A percentile compares a stretch with the other conserved stretches of the same genome.
Evolutionary conservation across 2,329 filamentous ascomycete species (phyloP).

Genomic region (Endoconidiophora laricicola): DNA sequence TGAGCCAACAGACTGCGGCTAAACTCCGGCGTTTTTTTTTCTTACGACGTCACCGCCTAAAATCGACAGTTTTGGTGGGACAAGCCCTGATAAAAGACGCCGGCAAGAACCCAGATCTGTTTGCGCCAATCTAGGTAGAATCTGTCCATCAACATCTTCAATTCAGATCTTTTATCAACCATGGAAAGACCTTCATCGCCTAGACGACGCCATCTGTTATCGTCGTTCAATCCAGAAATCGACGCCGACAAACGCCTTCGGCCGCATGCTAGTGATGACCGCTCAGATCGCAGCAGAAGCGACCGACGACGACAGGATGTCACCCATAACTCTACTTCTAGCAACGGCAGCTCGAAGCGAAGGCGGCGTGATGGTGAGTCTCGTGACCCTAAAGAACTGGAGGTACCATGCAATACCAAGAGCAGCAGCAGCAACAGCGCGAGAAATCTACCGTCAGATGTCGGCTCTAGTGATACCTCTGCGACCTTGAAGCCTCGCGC

Average conservation of each 20-base stretch:
- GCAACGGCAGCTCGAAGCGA: too few species aligned
- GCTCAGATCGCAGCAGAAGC: background rate
- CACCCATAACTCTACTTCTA: too few species aligned
- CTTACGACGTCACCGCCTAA: slow-evolving; percentile 1
- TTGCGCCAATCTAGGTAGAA: background rate
- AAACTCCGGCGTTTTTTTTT: background rate
- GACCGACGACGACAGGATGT: background rate
- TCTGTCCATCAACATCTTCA: background rate
- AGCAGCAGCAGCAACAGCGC: too few species aligned
- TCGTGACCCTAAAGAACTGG: too few species aligned
- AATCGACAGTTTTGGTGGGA: too few species aligned
- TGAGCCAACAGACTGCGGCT: background rate
- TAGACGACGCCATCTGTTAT: slow-evolving; percentile 31
- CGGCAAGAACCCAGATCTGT: background rate
- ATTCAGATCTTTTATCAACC: background rate
- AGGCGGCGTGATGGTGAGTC: too few species aligned
- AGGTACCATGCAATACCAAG: too few species aligned
- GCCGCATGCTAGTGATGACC: background rate
- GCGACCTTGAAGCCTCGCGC: background rate
- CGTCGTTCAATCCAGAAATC: slow-evolving; percentile 28
- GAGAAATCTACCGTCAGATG: background rate
- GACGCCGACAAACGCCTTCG: slow-evolving; percentile 4
- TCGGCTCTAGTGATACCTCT: background rate
- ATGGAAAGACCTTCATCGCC: slow-evolving; percentile 18
- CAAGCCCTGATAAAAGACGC: too few species aligned